A percentile compares a stretch with the other conserved stretches of the same genome.
Evolutionary conservation across 2,329 filamentous ascomycete species (phyloP).

Genomic region (Orbilia brochopaga): DNA sequence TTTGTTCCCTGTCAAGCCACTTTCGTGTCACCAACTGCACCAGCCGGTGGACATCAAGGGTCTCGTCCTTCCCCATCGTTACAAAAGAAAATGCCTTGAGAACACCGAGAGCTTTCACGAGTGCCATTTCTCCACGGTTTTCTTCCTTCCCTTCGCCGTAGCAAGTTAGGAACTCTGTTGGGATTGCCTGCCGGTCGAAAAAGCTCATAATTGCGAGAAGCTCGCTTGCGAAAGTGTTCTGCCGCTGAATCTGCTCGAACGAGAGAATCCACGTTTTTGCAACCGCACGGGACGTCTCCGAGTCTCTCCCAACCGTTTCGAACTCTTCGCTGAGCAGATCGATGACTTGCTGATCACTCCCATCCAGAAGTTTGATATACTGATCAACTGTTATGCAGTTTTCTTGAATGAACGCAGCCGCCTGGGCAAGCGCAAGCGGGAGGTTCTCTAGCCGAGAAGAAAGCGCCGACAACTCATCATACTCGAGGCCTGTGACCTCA

Average conservation of each 20-base stretch:
- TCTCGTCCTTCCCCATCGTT: conserved; percentile 28
- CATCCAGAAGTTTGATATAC: conserved; percentile 56
- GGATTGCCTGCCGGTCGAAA: conserved; percentile 26
- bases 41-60: conserved; percentile 57
- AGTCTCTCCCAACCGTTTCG: conserved; percentile 56
- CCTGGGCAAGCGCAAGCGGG: conserved; percentile 58
- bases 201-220: conserved; percentile 33
- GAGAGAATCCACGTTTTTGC: conserved; percentile 52
- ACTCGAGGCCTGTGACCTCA: background rate
- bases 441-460: conserved; percentile 56
- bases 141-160: background rate
- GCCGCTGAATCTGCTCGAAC: conserved; percentile 6
- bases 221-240: conserved; percentile 14
- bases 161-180: conserved; percentile 5
- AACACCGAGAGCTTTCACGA: conserved; percentile 52
- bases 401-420: conserved; percentile 57
- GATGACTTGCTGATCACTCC: conserved; percentile 52
- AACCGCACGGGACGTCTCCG: conserved; percentile 54
- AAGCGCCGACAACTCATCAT: conserved; percentile 44
- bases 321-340: conserved; percentile 56
- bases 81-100: conserved; percentile 57
- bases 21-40: conserved; percentile 57
- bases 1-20: conserved; percentile 54
- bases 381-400: conserved; percentile 53
- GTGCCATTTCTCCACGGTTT: background rate